These are phyloP conservation scores for Rhynchospora tenuis DNA, from an alignment of 176 grass and related monocot species.

Conservation along the genomic window DNA sequence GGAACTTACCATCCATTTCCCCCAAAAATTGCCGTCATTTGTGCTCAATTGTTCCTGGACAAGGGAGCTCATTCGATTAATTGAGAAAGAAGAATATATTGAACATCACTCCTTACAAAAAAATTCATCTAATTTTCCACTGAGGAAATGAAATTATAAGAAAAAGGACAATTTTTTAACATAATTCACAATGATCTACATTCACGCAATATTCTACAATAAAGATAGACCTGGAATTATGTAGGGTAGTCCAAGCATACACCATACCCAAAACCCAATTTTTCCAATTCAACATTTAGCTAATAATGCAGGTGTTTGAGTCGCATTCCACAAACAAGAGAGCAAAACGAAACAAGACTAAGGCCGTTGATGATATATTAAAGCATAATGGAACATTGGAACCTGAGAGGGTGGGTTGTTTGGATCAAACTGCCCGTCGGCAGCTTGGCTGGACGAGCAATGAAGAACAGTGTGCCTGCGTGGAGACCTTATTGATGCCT, in stretches of 20 bases:
- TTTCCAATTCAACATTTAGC: neutral
- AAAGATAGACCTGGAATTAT: neutral
- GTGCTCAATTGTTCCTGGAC: constrained; percentile 29
- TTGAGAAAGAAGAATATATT: neutral
- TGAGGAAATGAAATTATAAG: neutral
- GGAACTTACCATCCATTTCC: constrained; percentile 44
- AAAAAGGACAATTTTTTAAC: neutral
- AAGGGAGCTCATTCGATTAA: neutral
- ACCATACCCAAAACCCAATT: neutral
- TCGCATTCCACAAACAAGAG: neutral
- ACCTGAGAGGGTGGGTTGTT: constrained; percentile 1
- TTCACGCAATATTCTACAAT: neutral
- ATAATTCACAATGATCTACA: neutral
- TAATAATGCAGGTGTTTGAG: neutral
- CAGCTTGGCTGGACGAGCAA: constrained; percentile 13
- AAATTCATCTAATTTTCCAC: neutral
- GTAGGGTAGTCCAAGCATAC: too few species aligned
- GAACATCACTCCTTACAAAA: neutral
- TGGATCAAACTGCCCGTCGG: neutral
- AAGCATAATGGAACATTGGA: neutral
- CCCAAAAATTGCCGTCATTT: constrained; percentile 29
- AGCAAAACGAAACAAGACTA: neutral
- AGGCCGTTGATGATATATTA: too few species aligned
- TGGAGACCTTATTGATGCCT: neutral
- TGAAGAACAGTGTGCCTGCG: neutral